phyloP scores from a whole-genome alignment of 2,329 filamentous ascomycete genomes.

The Ilyonectria robusta region DNA sequence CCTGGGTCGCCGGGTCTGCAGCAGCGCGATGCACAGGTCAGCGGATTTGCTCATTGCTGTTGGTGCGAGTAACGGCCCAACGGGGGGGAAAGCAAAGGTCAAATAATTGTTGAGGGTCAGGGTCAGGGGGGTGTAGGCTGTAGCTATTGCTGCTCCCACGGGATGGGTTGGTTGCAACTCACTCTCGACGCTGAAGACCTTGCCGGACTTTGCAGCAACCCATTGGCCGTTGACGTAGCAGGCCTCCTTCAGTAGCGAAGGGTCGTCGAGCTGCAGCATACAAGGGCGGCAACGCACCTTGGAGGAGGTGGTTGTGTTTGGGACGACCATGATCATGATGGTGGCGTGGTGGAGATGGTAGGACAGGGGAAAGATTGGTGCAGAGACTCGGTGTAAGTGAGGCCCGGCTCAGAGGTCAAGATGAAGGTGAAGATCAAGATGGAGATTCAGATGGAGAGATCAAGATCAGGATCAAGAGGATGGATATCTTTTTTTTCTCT shows the following conservation, averaged over 20 bases:
- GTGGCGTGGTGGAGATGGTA: slow-evolving; percentile 17
- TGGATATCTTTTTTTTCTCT: slow-evolving; percentile 2
- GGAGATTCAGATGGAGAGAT: not conserved
- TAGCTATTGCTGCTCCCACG: too few species aligned
- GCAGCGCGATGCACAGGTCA: slow-evolving; percentile 26
- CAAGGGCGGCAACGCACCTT: slow-evolving; percentile 33
- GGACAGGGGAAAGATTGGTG: slow-evolving; percentile 5
- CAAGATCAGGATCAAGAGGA: not conserved
- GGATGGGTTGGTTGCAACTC: slow-evolving; percentile 38
- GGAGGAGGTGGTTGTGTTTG: slow-evolving; percentile 28
- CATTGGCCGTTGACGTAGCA: slow-evolving; percentile 85
- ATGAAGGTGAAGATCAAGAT: not conserved
- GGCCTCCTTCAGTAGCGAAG: slow-evolving; percentile 77
- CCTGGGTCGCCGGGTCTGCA: slow-evolving; percentile 78
- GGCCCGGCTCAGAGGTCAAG: slow-evolving; percentile 6
- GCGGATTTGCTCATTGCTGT: not conserved
- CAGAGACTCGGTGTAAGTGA: slow-evolving; percentile 25
- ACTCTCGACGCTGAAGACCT: slow-evolving; percentile 81
- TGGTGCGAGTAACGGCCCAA: slow-evolving; percentile 1
- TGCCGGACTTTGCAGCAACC: slow-evolving; percentile 78
- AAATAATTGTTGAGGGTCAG: not conserved
- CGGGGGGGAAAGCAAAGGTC: not conserved
- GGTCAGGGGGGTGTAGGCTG: slow-evolving; percentile 19
- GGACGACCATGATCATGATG: slow-evolving; percentile 25
- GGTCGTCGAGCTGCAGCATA: slow-evolving; percentile 68